Conservation (phyloP, 2,329 filamentous ascomycete species). For the Bipolaris zeicola region DNA sequence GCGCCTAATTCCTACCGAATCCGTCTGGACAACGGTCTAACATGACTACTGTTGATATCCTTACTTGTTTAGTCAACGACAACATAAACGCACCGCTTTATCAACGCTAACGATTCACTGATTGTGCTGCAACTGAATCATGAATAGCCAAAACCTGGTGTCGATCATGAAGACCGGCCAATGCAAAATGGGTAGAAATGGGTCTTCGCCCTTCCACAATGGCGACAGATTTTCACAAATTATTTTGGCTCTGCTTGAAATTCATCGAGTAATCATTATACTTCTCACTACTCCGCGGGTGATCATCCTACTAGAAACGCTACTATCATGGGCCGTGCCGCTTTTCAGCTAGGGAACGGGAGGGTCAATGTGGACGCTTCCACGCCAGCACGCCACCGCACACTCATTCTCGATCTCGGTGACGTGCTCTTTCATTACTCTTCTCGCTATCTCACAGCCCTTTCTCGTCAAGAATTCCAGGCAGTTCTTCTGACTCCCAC, state of each 20-base stretch:
- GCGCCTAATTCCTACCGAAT: neutral
- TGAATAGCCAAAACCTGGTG: neutral
- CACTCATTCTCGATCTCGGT: constrained; percentile 45
- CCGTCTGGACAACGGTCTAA: neutral
- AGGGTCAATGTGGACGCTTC: neutral
- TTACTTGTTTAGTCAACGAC: neutral
- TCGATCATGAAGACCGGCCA: neutral
- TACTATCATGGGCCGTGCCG: neutral
- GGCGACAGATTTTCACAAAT: too few species aligned
- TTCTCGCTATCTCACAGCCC: constrained; percentile 27
- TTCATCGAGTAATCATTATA: too few species aligned
- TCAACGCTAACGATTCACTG: too few species aligned
- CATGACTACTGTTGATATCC: neutral
- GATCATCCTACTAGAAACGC: neutral
- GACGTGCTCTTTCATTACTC: constrained; percentile 47
- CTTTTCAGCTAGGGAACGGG: neutral
- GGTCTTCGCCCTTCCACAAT: too few species aligned
- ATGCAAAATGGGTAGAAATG: neutral
- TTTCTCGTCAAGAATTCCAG: constrained; percentile 26
- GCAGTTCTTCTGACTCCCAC: constrained; percentile 32
- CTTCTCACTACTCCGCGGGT: neutral
- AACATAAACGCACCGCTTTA: neutral
- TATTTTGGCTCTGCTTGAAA: neutral
- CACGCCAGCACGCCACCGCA: neutral
- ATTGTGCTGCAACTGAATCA: neutral